These are phyloP conservation scores for Leucaena leucocephala DNA, from an alignment of 306 rosid species.

Conservation along the genomic window DNA sequence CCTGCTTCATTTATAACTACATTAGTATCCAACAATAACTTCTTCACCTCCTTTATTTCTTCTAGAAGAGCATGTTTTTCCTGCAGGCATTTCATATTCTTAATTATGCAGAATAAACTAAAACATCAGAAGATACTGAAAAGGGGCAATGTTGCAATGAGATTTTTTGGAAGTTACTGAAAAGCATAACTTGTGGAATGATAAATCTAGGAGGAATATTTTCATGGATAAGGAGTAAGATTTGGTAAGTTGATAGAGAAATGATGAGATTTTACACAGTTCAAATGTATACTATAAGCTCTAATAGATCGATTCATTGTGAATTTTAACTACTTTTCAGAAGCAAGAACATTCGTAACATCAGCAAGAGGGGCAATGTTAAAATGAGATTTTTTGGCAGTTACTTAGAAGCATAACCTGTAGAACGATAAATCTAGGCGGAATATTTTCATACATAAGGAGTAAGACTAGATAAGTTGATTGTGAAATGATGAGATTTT, in stretches of 20 bases:
- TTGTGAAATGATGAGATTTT: background rate
- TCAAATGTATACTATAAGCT: background rate
- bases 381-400: background rate
- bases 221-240: background rate
- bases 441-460: background rate
- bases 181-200: constrained; percentile 6
- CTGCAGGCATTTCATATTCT: constrained; percentile 32
- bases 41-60: constrained; percentile 50
- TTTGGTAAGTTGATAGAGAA: background rate
- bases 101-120: background rate
- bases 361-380: background rate
- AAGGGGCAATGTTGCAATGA: background rate
- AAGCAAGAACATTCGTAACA: no score
- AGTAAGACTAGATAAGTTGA: background rate
- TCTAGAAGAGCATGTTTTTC: constrained; percentile 32
- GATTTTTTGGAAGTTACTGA: background rate
- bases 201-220: background rate
- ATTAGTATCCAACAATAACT: constrained; percentile 38
- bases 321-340: no score
- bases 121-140: background rate
- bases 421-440: background rate
- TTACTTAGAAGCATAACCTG: background rate
- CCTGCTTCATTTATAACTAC: constrained; percentile 39
- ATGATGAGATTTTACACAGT: background rate
- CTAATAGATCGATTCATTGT: no score